Evolutionary conservation across 2,329 filamentous ascomycete species (phyloP).

Genomic region (Daldinia eschscholtzii): DNA sequence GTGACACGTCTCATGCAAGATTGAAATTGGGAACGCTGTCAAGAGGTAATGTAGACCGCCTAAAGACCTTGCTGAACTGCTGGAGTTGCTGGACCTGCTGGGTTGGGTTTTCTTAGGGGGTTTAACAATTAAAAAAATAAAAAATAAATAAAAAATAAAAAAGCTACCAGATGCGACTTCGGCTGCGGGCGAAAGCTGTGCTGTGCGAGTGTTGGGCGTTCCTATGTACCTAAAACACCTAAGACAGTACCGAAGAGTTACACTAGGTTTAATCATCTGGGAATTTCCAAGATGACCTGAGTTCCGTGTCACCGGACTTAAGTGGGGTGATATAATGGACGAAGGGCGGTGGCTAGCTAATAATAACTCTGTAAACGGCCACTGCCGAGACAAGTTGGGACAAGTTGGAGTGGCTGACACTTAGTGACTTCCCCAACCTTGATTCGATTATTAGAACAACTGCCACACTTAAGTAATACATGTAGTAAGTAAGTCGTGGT

Average conservation of each 20-base stretch:
- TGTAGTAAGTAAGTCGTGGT: neutral
- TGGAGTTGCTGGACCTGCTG: neutral
- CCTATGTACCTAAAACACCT: neutral
- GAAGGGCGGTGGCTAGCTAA: neutral
- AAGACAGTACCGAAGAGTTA: slow-evolving; percentile 6
- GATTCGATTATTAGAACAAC: neutral
- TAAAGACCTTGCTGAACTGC: neutral
- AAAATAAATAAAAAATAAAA: neutral
- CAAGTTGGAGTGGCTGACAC: slow-evolving; percentile 19
- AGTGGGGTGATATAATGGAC: slow-evolving; percentile 29
- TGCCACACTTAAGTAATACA: neutral
- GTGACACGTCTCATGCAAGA: slow-evolving; percentile 43
- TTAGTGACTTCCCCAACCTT: neutral
- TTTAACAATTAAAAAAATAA: neutral
- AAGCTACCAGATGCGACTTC: slow-evolving; percentile 31
- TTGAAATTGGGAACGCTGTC: slow-evolving; percentile 24
- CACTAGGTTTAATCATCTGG: neutral
- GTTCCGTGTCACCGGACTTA: slow-evolving; percentile 32
- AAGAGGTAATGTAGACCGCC: slow-evolving; percentile 34
- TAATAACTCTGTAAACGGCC: slow-evolving; percentile 12
- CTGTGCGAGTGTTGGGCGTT: neutral
- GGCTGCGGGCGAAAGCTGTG: slow-evolving; percentile 21
- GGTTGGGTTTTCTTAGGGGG: slow-evolving; percentile 1
- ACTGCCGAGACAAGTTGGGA: slow-evolving; percentile 17
- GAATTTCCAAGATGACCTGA: slow-evolving; percentile 1